Evolutionary conservation across 257 asterid species (phyloP), one percentile per base, ranked within the genome.

Genomic region (Capsicum baccatum): DNA sequence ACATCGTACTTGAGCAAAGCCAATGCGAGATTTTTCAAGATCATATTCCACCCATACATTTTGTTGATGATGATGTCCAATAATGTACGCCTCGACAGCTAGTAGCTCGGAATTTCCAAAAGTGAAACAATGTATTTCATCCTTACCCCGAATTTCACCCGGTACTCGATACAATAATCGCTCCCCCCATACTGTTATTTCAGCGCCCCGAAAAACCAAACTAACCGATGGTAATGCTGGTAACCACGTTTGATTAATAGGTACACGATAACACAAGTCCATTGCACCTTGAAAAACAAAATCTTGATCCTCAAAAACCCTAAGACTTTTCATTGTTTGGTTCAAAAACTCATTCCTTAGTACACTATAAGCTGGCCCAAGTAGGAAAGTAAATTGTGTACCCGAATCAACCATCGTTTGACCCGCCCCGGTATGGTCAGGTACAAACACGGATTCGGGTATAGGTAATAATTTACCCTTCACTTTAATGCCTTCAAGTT

Each of bases 321-420:
- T 94, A 9, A 94, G 57, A 0, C 57, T 5, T 3, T 62, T 58
- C 10, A 16, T 64, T 5, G 98, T 91, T 71, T 92, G 99, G 71
- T 78, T 87, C 73, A 85, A 0, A 50, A 93, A 93, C 86, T 96
- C 98, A 54, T 84, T 88, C 64, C 87, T 89, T 80, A 96, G 14
- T 0, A 91, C 94, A 0, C 89, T 84, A 81, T 96, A 96, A 12
- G 92, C 98, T 14, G 94, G 92, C 1, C 97, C 98, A n/a, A 96
- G 93, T 0, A 96, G 95, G 91, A 94, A 96, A 3, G 97, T 96
- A 82, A 94, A 96, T 15, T 96, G 99, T 73, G 99, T 96, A 19
- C 99, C 99, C 33, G 98, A 96, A 82, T 96, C 99, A 6, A 94
- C 97, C 97, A 96, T 94, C 82, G 98, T 94, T 57, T 96, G 99